A percentile compares a stretch with the other conserved stretches of the same genome.
phyloP scores from a whole-genome alignment of 2,329 filamentous ascomycete species.

The Tolypocladium ovalisporum region DNA sequence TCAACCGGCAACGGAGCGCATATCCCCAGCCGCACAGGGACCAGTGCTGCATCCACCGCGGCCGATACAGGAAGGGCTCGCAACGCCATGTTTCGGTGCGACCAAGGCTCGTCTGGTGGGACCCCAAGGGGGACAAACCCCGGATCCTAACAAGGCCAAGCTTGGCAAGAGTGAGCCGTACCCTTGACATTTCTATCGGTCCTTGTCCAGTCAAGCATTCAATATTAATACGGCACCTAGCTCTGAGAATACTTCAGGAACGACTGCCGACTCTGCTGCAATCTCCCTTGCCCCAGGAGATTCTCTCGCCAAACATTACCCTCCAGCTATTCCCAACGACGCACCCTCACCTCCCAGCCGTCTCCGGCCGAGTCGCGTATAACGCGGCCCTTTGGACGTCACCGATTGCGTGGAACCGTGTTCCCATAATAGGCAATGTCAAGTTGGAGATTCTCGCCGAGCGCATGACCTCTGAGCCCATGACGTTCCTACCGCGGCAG shows the following conservation, averaged over 20 bases:
- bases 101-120: constrained; percentile 18
- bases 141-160: constrained; percentile 49
- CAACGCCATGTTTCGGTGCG: constrained; percentile 19
- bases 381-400: constrained; percentile 92
- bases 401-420: constrained; percentile 86
- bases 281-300: constrained; percentile 58
- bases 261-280: constrained; percentile 57
- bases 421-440: constrained; percentile 86
- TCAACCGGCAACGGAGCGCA: constrained; percentile 1
- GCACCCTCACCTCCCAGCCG: constrained; percentile 82
- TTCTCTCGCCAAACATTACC: constrained; percentile 65
- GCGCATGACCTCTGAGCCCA: constrained; percentile 61
- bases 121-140: constrained; percentile 21
- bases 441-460: constrained; percentile 79
- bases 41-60: neutral
- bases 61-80: neutral
- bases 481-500: constrained; percentile 34
- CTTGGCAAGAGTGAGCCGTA: constrained; percentile 46
- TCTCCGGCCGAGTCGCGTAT: constrained; percentile 83
- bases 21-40: neutral
- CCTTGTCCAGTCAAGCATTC: neutral
- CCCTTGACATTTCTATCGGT: neutral
- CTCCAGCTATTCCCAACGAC: constrained; percentile 64
- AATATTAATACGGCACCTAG: constrained; percentile 21
- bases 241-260: constrained; percentile 53